Evolutionary conservation across 1,284 basidiomycete genomes (phyloP).

Genomic region (Ustilago xerochloae): DNA sequence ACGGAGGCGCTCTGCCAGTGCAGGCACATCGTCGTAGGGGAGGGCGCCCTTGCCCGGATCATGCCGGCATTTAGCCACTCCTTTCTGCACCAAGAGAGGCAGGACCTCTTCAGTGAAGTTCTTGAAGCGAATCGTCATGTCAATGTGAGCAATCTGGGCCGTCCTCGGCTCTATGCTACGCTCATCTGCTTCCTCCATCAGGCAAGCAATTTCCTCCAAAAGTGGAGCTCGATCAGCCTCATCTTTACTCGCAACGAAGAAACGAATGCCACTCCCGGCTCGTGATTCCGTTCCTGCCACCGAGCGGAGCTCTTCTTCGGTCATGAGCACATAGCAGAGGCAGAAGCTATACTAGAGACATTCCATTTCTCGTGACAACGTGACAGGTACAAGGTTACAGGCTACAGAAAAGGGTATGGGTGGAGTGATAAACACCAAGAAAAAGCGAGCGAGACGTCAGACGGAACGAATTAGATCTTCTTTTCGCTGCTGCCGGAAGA

Average conservation of each 20-base stretch:
- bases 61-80: neutral
- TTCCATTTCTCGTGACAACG: neutral
- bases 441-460: neutral
- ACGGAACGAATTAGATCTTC: slow-evolving; percentile 7
- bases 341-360: too few relatives aligned
- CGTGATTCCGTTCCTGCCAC: neutral
- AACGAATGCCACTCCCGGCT: neutral
- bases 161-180: neutral
- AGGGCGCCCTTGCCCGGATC: neutral
- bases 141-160: neutral
- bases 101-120: neutral
- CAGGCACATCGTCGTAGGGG: slow-evolving; percentile 6
- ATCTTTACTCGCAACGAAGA: neutral
- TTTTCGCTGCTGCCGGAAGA: slow-evolving; percentile 35
- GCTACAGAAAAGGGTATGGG: neutral
- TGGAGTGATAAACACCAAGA: neutral
- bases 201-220: neutral
- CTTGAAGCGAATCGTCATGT: neutral
- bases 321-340: too few relatives aligned
- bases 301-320: neutral
- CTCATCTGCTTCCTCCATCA: neutral
- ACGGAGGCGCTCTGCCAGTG: slow-evolving; percentile 3
- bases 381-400: neutral
- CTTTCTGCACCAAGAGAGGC: neutral
- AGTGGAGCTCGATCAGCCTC: neutral